Evolutionary conservation across 1,139 yeast genomes (phyloP), one percentile per base, ranked within the genome.

Genomic region (Hansenula lynferdii): DNA sequence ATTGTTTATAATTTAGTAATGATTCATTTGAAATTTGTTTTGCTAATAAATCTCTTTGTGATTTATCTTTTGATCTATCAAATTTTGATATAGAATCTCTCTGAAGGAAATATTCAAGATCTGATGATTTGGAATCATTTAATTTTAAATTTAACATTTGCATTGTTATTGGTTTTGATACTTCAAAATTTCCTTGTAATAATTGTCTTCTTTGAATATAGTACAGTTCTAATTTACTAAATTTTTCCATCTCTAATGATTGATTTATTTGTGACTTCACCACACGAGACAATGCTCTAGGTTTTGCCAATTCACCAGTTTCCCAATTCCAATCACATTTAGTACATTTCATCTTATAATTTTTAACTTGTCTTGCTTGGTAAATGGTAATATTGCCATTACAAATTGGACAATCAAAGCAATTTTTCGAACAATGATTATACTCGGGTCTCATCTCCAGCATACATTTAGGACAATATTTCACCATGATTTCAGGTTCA

Each of bases 251-350:
- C 3, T 33, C 14, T 12, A 22, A 26, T 8, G 29, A 22, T 18
- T 35, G 31, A 10, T 39, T 41, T 6, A 43, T 18, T 20, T 42
- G 35, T 3, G 31, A 14, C 19, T 41, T 48, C 0, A 60, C 43
- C 5, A 61, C 50, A 4, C 54, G 48, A 1, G 46, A 34, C 30
- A 65, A 38, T 1, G 61, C 45, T 26, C 57, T 57, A 4, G 63
- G 64, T 35, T 52, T 60, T 7, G 43, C 45, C 24, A 53, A 42
- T 1, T 49, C 31, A 3, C 53, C 56, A 0, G 63, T 52, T 12
- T 47, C 45, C 36, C 50, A 62, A 1, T 18, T 35, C 51, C 56
- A 64, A 0, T 36, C 28, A 38, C 66, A 61, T 9, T 34, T 20
- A 2, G 45, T 24, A 39, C 69, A 65, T n/a, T 41, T 44, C 32